Evolutionary conservation across 257 asterid genomes (phyloP).

Genomic region (Scutellaria barbata): DNA sequence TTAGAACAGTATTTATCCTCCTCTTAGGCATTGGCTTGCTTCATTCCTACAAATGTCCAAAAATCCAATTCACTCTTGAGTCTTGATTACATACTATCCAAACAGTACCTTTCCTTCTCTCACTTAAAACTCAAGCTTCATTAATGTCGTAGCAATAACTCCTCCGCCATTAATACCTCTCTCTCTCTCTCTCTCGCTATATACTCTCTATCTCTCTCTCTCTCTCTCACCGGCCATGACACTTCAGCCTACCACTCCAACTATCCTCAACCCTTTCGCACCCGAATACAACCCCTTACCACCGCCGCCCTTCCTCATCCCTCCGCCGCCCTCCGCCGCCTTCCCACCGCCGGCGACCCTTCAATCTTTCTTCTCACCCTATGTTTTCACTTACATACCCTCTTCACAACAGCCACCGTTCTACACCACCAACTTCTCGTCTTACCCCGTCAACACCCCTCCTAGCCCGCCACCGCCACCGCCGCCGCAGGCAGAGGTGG

Average conservation of each 20-base stretch:
- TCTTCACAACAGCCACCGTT: no score
- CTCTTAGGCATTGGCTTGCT: no score
- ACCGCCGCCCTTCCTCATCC: neutral
- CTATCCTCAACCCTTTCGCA: constrained; percentile 36
- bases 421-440: neutral
- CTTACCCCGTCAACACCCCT: neutral
- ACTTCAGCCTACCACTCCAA: neutral
- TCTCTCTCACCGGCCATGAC: constrained; percentile 8
- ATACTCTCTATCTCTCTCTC: neutral
- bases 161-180: neutral
- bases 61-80: no score
- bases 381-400: no score
- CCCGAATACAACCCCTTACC: constrained; percentile 30
- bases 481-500: neutral
- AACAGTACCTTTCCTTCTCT: no score
- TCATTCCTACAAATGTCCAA: no score
- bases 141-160: no score
- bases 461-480: constrained; percentile 16
- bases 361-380: neutral
- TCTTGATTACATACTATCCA: no score
- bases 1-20: no score
- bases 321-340: constrained; percentile 15
- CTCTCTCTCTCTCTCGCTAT: neutral
- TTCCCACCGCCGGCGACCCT: constrained; percentile 21
- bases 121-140: no score